Evolutionary conservation across 176 grass and related monocot species (phyloP).

Genomic region (Bothriochloa decipiens): DNA sequence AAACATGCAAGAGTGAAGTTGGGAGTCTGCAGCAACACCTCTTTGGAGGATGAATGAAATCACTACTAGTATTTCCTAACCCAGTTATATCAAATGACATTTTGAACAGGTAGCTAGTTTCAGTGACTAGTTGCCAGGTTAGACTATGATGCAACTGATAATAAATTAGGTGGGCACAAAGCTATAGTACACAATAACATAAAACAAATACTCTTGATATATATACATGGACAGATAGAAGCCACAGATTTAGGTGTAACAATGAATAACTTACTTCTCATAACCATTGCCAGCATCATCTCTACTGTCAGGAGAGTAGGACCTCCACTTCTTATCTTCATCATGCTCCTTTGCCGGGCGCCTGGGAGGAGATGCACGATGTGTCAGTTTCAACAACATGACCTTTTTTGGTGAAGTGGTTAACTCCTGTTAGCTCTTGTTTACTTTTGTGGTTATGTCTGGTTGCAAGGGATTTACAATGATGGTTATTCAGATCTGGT

Average conservation of each 20-base stretch:
- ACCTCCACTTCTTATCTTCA: conserved; percentile 53
- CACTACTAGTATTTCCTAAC: not conserved
- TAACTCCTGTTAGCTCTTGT: too few species aligned
- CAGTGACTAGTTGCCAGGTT: not conserved
- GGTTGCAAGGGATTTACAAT: not conserved
- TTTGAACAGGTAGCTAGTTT: not conserved
- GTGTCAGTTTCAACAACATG: not conserved
- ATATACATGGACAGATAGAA: too few species aligned
- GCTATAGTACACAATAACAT: too few species aligned
- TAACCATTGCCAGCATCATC: conserved; percentile 56
- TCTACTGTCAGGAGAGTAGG: conserved; percentile 54
- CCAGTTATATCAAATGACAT: not conserved
- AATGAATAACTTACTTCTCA: conserved; percentile 48
- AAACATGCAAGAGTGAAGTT: not conserved
- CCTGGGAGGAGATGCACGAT: conserved; percentile 48
- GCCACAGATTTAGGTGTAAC: not conserved
- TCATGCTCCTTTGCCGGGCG: conserved; percentile 46
- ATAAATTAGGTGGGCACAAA: not conserved
- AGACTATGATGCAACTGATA: not conserved
- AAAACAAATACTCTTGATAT: too few species aligned
- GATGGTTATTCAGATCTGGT: not conserved
- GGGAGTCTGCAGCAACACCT: not conserved
- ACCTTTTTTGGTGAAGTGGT: not conserved
- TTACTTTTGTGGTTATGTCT: not conserved
- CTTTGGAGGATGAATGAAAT: not conserved